Base-by-base conservation (phyloP, 352 stramenopile genomes). In the Phytophthora tubulina region DNA sequence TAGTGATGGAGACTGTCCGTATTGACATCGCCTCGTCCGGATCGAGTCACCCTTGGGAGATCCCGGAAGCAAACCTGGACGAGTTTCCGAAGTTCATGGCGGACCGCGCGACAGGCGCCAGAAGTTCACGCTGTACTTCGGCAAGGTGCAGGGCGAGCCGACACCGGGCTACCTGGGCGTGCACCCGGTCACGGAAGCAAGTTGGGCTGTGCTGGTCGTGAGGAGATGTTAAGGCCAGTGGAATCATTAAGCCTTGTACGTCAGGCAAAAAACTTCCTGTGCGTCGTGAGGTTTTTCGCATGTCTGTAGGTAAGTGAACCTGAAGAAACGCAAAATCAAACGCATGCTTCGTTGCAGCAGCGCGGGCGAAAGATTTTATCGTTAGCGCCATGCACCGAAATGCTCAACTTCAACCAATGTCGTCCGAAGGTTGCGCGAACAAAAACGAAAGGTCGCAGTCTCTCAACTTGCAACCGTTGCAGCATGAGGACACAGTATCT, bases 71-170 rank as follows among this genome's bases (percentile, higher is more conserved):
- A 11, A 76, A 80, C 6, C 46, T 76, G 57, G 15, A 30, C 38
- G 61, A 41, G 1, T 88, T 86, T 48, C 39, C 49, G 3, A n/a
- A n/a, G 21, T 90, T 83, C 67, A 88, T 88, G 82, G 73, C 76
- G 38, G 76, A 90, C 71, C 80, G 82, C 44, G 75, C 65, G 27
- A 59, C 66, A 6, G 74, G 53, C 77, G 76, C 32, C 21, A 61
- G 30, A 90, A 73, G 6, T 84, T 90, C 44, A 57, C 72, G 27
- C 62, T 90, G 21, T 85, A 85, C 76, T 82, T 90, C 51, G 80
- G 75, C 30, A 78, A 88, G 32, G 76, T 85, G 38, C 73, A 77
- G 52, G 82, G 78, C 67, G 57, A 80, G 66, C 72, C 78, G 38
- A 83, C 67, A 4, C 73, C 72, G 3, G 79, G 80, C 3, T 57